Evolutionary conservation across 1,139 yeast genomes (phyloP).

Genomic region (Yamadazyma blattariae): DNA sequence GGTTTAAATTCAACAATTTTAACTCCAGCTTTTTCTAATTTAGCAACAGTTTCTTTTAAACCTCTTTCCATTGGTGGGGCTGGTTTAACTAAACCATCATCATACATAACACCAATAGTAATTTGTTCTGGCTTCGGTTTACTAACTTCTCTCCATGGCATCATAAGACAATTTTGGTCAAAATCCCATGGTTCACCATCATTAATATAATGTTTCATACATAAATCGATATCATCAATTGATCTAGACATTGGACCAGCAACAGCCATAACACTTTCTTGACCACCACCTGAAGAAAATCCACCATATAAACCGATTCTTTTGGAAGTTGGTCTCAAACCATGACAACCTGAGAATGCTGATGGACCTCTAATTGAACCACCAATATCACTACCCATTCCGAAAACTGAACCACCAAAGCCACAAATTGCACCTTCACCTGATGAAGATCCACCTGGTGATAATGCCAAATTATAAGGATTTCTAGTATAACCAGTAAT

Average conservation of each 20-base stretch:
- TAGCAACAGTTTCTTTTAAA: slow-evolving; percentile 23
- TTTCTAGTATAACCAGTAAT: slow-evolving; percentile 36
- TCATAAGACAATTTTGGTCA: slow-evolving; percentile 53
- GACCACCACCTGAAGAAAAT: slow-evolving; percentile 54
- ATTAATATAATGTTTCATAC: slow-evolving; percentile 56
- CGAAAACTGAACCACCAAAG: slow-evolving; percentile 63
- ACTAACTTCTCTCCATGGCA: slow-evolving; percentile 61
- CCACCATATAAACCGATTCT: slow-evolving; percentile 54
- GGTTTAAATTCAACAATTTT: slow-evolving; percentile 48
- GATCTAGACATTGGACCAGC: slow-evolving; percentile 63
- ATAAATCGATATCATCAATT: slow-evolving; percentile 61
- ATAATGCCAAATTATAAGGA: slow-evolving; percentile 39
- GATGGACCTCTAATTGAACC: slow-evolving; percentile 79
- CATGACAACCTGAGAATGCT: slow-evolving; percentile 65
- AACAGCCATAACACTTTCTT: slow-evolving; percentile 57
- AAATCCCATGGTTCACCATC: slow-evolving; percentile 68
- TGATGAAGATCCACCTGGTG: slow-evolving; percentile 66
- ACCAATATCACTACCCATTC: slow-evolving; percentile 78
- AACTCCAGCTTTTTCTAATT: slow-evolving; percentile 30
- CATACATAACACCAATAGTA: slow-evolving; percentile 39
- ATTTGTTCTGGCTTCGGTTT: slow-evolving; percentile 38
- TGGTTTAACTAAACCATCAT: slow-evolving; percentile 35
- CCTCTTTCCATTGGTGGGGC: slow-evolving; percentile 58
- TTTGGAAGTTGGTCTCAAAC: slow-evolving; percentile 66
- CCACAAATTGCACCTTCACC: slow-evolving; percentile 75